phyloP scores from a whole-genome alignment of 1,284 basidiomycete species.

The Inonotus obliquus region DNA sequence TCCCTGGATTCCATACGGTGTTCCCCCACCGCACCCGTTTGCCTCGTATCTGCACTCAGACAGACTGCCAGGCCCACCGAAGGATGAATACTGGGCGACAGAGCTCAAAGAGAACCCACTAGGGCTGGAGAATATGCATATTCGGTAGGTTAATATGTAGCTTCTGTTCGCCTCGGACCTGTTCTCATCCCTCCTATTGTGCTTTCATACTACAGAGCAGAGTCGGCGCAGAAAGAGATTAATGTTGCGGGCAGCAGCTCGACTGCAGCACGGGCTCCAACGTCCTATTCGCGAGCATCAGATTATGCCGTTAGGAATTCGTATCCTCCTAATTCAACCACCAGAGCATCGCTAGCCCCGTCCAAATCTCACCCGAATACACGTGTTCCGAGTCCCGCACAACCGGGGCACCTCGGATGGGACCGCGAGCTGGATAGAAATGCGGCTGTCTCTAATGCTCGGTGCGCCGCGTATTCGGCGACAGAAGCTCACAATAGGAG shows the following conservation, averaged over 20 bases:
- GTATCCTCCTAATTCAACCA: not conserved
- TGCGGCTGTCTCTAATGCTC: not conserved
- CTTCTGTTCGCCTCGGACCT: not conserved
- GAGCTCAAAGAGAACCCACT: constrained; percentile 53
- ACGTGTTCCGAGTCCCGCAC: constrained; percentile 2
- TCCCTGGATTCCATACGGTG: not conserved
- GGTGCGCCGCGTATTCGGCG: not conserved
- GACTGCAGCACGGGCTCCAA: not conserved
- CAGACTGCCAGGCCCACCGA: not conserved
- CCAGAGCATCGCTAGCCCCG: not conserved
- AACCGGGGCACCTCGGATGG: not conserved
- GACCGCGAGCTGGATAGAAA: not conserved
- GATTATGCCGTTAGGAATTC: not conserved
- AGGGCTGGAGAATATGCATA: constrained; percentile 60
- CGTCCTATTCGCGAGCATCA: not conserved
- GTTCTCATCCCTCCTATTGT: not conserved
- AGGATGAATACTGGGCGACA: constrained; percentile 16
- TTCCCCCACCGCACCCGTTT: not conserved
- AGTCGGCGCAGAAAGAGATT: not conserved
- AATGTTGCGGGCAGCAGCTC: not conserved
- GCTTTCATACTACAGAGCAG: not conserved
- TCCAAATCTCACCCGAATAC: constrained; percentile 1
- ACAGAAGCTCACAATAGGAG: not conserved
- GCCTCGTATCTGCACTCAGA: not conserved
- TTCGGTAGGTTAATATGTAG: constrained; percentile 41